Evolutionary conservation across 805 yeast genomes (phyloP).

Genomic region (Candida tibetensis): DNA sequence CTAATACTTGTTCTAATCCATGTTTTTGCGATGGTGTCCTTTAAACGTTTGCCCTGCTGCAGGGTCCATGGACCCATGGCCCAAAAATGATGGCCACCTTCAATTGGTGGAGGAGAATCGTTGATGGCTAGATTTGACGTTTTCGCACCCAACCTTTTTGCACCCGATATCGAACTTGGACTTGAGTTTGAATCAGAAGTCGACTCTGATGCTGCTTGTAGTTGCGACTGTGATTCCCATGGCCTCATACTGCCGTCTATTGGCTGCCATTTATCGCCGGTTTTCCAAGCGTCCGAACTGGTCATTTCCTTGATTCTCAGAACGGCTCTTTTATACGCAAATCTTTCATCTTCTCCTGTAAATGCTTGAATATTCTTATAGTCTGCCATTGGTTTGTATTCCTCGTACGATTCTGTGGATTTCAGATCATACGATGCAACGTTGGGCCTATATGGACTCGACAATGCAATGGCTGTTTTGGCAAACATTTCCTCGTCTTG

Average conservation of each 20-base stretch:
- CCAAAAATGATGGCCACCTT: slow-evolving; percentile 56
- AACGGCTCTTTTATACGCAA: slow-evolving; percentile 70
- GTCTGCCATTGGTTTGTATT: slow-evolving; percentile 19
- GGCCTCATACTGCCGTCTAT: slow-evolving; percentile 50
- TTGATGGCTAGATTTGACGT: background rate
- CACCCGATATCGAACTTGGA: no score
- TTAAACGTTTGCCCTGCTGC: slow-evolving; percentile 45
- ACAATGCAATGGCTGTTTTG: slow-evolving; percentile 55
- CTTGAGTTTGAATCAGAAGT: no score
- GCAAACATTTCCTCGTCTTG: slow-evolving; percentile 72
- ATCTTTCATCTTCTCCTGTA: slow-evolving; percentile 75
- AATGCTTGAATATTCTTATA: slow-evolving; percentile 53
- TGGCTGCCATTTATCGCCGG: slow-evolving; percentile 52
- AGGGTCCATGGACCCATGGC: slow-evolving; percentile 58
- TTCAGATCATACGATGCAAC: slow-evolving; percentile 59
- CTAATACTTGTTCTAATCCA: slow-evolving; percentile 47
- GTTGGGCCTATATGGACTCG: slow-evolving; percentile 69
- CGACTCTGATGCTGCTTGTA: no score
- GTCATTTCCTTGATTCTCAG: slow-evolving; percentile 63
- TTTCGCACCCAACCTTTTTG: background rate
- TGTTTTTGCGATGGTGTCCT: slow-evolving; percentile 51
- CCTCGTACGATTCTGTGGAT: slow-evolving; percentile 21
- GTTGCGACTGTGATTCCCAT: slow-evolving; percentile 43
- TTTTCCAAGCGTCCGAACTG: slow-evolving; percentile 51
- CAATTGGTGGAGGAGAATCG: slow-evolving; percentile 37